These are phyloP conservation scores for Phycomyces nitens DNA, from an alignment of 192 early-diverging fungal genomes.

Conservation along the genomic window DNA sequence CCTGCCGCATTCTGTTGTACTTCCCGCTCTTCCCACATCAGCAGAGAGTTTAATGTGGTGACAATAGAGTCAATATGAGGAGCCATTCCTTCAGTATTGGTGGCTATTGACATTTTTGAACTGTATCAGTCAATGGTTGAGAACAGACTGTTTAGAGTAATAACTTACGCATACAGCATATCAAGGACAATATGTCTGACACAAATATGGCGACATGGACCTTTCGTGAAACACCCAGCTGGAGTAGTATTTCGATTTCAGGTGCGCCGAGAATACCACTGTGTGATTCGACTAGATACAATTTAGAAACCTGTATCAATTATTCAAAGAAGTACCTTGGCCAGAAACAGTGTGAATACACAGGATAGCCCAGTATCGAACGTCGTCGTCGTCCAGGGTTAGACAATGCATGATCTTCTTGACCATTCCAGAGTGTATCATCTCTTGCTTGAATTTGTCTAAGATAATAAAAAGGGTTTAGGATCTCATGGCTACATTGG, in stretches of 20 bases:
- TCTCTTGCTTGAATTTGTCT: slow-evolving; percentile 59
- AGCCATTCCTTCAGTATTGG: slow-evolving; percentile 19
- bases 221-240: slow-evolving; percentile 24
- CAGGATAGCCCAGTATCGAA: slow-evolving; percentile 71
- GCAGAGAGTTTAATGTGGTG: slow-evolving; percentile 16
- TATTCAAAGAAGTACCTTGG: slow-evolving; percentile 21
- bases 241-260: slow-evolving; percentile 31
- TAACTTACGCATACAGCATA: slow-evolving; percentile 32
- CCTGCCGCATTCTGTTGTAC: slow-evolving; percentile 32
- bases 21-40: slow-evolving; percentile 23
- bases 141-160: background rate
- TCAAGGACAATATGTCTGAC: slow-evolving; percentile 31
- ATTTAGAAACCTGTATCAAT: background rate
- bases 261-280: slow-evolving; percentile 28
- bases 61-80: slow-evolving; percentile 21
- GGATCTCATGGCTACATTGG: background rate
- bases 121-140: background rate
- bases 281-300: slow-evolving; percentile 31
- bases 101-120: slow-evolving; percentile 9
- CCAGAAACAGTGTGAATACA: slow-evolving; percentile 40
- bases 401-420: slow-evolving; percentile 62
- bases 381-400: slow-evolving; percentile 59
- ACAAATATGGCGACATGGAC: slow-evolving; percentile 27
- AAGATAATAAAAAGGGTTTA: slow-evolving; percentile 3
- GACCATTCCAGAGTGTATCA: slow-evolving; percentile 56